Conservation (phyloP, 768 basidiomycete genomes). For the Auricularia cornea region DNA sequence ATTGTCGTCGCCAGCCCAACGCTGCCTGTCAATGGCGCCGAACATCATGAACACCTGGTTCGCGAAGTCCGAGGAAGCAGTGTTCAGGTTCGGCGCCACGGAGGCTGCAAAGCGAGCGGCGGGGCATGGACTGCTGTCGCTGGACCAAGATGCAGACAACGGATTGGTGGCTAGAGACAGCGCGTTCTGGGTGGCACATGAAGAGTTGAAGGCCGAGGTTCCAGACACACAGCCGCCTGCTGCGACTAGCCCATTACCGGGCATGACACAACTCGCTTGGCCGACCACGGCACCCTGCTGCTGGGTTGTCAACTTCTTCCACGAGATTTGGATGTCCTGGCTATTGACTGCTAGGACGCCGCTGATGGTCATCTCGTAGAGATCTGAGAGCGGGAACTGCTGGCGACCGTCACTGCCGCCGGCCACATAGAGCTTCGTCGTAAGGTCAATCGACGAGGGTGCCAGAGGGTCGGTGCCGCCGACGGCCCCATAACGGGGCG, state of each 20-base stretch:
- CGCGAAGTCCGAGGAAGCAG: slow-evolving; percentile 44
- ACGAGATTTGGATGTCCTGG: slow-evolving; percentile 44
- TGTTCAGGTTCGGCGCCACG: slow-evolving; percentile 53
- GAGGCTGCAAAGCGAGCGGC: slow-evolving; percentile 43
- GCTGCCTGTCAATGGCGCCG: slow-evolving; percentile 53
- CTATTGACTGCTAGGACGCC: slow-evolving; percentile 68
- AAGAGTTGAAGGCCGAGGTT: slow-evolving; percentile 21
- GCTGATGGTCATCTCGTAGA: slow-evolving; percentile 63
- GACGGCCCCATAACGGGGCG: slow-evolving; percentile 59
- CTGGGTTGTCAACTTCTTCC: slow-evolving; percentile 39
- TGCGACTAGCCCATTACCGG: slow-evolving; percentile 39
- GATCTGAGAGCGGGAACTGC: slow-evolving; percentile 46
- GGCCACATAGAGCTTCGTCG: slow-evolving; percentile 64
- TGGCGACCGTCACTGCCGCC: slow-evolving; percentile 54
- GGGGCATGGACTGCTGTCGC: slow-evolving; percentile 43
- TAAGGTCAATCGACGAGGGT: slow-evolving; percentile 36
- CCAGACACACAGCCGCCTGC: slow-evolving; percentile 54
- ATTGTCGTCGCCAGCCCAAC: slow-evolving; percentile 60
- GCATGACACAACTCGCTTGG: slow-evolving; percentile 52
- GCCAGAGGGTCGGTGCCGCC: slow-evolving; percentile 64
- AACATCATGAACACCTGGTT: slow-evolving; percentile 63
- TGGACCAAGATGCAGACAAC: slow-evolving; percentile 20
- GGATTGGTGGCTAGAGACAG: slow-evolving; percentile 45
- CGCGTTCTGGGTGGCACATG: slow-evolving; percentile 53
- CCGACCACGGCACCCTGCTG: slow-evolving; percentile 28